These are phyloP conservation scores for Halophytophthora batemanensis DNA, from an alignment of 352 stramenopile species.

Conservation along the genomic window DNA sequence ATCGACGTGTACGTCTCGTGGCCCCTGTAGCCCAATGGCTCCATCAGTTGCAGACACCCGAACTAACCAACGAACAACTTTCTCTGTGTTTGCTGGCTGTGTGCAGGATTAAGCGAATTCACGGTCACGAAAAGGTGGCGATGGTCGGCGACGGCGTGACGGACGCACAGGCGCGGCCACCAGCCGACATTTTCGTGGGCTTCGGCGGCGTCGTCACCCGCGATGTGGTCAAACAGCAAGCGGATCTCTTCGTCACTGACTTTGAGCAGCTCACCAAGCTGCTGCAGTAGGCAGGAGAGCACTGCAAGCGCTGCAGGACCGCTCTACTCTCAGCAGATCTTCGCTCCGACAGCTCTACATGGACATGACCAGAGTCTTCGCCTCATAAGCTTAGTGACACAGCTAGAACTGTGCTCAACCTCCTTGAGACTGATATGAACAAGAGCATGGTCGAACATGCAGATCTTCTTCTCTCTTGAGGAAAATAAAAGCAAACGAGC, in stretches of 20 bases:
- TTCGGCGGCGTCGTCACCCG: conserved; percentile 96
- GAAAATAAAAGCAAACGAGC: conserved; percentile 26
- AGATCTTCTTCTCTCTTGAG: conserved; percentile 14
- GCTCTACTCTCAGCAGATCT: too few species aligned
- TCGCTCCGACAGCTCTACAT: too few species aligned
- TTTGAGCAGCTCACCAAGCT: conserved; percentile 89
- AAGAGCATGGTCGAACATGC: conserved; percentile 1
- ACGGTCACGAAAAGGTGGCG: conserved; percentile 93
- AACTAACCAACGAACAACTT: too few species aligned
- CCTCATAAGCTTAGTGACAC: too few species aligned
- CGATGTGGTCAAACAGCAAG: conserved; percentile 90
- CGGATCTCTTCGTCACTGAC: conserved; percentile 97
- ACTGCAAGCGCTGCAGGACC: too few species aligned
- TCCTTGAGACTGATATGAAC: too few species aligned
- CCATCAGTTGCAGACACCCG: conserved; percentile 3
- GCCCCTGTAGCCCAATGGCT: not conserved
- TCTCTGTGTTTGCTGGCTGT: conserved; percentile 15
- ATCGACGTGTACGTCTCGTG: conserved; percentile 58
- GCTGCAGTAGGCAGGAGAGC: conserved; percentile 36
- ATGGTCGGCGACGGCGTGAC: conserved; percentile 99
- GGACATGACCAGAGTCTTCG: too few species aligned
- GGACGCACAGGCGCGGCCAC: conserved; percentile 96
- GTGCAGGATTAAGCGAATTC: conserved; percentile 85
- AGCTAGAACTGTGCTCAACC: too few species aligned
- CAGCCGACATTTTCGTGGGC: conserved; percentile 96